Conservation (phyloP, 805 yeast genomes). For the Ogataea paradorogensis region DNA sequence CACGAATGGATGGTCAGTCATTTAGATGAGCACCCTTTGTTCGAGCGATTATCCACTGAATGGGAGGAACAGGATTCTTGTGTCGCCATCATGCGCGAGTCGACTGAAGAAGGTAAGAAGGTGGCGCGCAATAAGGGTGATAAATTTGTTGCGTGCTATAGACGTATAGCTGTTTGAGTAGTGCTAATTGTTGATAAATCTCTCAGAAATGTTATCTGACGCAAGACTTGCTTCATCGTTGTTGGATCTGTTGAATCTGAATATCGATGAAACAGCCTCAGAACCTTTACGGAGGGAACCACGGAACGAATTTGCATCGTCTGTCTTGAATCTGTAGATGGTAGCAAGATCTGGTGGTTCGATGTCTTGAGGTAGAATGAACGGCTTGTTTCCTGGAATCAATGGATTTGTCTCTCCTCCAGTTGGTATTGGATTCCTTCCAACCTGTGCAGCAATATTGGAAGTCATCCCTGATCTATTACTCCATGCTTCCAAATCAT, state of each 20-base stretch:
- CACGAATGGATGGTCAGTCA: slow-evolving; percentile 97
- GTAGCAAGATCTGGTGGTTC: slow-evolving; percentile 38
- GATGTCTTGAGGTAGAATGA: slow-evolving; percentile 29
- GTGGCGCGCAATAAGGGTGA: slow-evolving; percentile 86
- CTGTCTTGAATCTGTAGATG: slow-evolving; percentile 34
- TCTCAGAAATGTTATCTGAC: slow-evolving; percentile 29
- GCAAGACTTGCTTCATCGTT: slow-evolving; percentile 20
- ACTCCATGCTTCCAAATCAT: slow-evolving; percentile 20
- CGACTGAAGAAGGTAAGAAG: slow-evolving; percentile 98
- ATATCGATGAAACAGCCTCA: slow-evolving; percentile 38
- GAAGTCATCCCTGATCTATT: slow-evolving; percentile 14
- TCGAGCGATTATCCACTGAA: slow-evolving; percentile 71
- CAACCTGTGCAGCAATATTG: slow-evolving; percentile 20
- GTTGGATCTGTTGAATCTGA: slow-evolving; percentile 23
- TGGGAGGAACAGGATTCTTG: slow-evolving; percentile 82
- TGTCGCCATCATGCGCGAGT: slow-evolving; percentile 80
- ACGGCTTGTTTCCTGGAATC: slow-evolving; percentile 15
- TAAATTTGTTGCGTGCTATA: slow-evolving; percentile 86
- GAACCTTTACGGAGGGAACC: slow-evolving; percentile 43
- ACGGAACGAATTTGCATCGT: slow-evolving; percentile 33
- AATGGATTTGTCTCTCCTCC: slow-evolving; percentile 12
- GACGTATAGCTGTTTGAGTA: slow-evolving; percentile 62
- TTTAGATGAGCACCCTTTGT: slow-evolving; percentile 85
- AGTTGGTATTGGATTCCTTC: slow-evolving; percentile 24
- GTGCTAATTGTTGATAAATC: slow-evolving; percentile 23